Conservation (phyloP, 2,329 filamentous ascomycete species). For the Lachnum nothofagi region DNA sequence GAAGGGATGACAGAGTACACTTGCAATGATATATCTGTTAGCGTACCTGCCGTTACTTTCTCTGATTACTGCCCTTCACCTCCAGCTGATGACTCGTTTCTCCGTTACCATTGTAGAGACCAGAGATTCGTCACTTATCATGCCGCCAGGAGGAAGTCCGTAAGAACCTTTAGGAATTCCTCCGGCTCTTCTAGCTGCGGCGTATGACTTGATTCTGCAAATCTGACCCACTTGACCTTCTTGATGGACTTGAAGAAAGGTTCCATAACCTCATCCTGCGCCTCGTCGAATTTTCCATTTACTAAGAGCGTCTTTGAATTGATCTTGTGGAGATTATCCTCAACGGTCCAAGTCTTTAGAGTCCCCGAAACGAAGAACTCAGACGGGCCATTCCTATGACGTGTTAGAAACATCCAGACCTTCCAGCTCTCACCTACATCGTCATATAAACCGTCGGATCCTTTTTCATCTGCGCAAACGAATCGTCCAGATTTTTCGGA, state of each 20-base stretch:
- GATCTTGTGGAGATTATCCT: neutral
- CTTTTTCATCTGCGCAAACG: constrained; percentile 31
- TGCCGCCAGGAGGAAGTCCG: neutral
- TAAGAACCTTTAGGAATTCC: neutral
- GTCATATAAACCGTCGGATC: constrained; percentile 28
- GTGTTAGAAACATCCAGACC: neutral
- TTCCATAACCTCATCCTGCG: neutral
- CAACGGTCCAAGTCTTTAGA: neutral
- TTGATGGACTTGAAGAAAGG: neutral
- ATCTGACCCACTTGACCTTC: neutral
- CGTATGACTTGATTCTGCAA: neutral
- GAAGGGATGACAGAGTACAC: no score
- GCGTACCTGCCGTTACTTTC: no score
- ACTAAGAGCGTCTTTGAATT: neutral
- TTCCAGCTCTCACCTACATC: constrained; percentile 1
- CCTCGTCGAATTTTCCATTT: neutral
- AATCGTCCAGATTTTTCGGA: constrained; percentile 30
- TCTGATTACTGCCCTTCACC: no score
- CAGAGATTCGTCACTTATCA: neutral
- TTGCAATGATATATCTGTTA: no score
- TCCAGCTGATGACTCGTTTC: no score
- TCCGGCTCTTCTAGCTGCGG: neutral
- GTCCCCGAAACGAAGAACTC: neutral
- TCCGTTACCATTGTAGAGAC: no score
- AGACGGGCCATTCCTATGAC: neutral